Evolutionary conservation across 2,329 filamentous ascomycete species (phyloP), one percentile per base, ranked within the genome.

Genomic region (Plectosphaerella cucumerina): DNA sequence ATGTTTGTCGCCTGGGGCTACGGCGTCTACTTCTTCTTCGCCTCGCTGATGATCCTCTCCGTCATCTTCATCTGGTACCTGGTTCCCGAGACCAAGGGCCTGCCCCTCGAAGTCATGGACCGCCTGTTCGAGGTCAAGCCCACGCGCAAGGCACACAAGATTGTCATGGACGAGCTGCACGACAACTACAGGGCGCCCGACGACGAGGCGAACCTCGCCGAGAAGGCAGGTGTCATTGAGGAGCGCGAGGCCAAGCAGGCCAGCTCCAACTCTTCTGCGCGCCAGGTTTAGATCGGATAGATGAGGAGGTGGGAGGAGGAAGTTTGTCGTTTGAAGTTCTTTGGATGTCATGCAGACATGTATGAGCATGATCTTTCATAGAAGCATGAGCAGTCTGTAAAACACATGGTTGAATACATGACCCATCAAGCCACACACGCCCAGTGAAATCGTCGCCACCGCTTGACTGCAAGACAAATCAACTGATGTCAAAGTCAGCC

Each of bases 11-110:
- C 70, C 9, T 78, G 80, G 73, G 69, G 71, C n/a, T 86, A 80
- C 58, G 85, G 83, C 21, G 82, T 86, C 0, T 87, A 85, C 66
- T 81, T 87, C 59, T 86, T 88, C 73, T 88, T 88, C 56, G 84
- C 82, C 2, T 72, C 76, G 0, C 70, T 86, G 44, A 86, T 85
- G 75, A 64, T 86, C 12, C 52, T 77, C 10, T 80, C 80, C 1
- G 70, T 76, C 48, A 52, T 80, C 49, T 87, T 85, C 55, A 76
- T 85, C 22, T 86, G 72, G 62, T 84, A 84, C 70, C 71, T 82
- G 43, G 59, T 87, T 0, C 84, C 84, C 1, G 84, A 87, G 70
- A 87, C 84, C 3, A 87, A 86, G 70, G 73, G 76, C 41, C 72
- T 87, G 12, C 82, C 83, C 1, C 72, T 87, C 3, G 85, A 88